Base-by-base conservation (phyloP, 352 stramenopile species). In the Sclerospora graminicola region DNA sequence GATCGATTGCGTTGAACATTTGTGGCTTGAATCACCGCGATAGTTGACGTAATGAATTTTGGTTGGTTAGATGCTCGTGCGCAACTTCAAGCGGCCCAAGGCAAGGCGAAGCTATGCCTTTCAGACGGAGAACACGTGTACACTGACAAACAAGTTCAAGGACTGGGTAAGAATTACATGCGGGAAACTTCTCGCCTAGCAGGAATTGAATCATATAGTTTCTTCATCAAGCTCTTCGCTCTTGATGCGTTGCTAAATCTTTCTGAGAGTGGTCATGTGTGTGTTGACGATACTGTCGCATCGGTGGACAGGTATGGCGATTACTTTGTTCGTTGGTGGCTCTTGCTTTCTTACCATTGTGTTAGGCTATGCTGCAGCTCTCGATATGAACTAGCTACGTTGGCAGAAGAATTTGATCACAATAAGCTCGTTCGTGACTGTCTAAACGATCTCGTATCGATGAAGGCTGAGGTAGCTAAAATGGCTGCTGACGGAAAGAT, bases 101-200 rank as follows among this genome's bases (percentile, higher is more conserved):
- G 63, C 4, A 78, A 63, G 41, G 63, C 73, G 0, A 58, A 46
- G 26, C 42, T 79, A 19, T 31, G 16, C 2, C 44, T 89, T 23
- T 4, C 40, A 0, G 70, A 41, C 9, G 66, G 73, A 9, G 74
- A 87, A 51, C 40, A 48, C 13, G 69, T 91, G 36, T 91, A 83
- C 48, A 93, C 79, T 9, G 77, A 91, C 48, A 68, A 64, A 29
- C 63, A 90, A 50, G 66, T 82, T 1, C 29, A 51, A 11, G 80
- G 77, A 1, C 47, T 92, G 32, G 83, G 83, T 31, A 91, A 90
- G 38, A 94, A 93, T 36, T 90, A 94, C 55, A 84, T 94, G 69
- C 62, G 67, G 7, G 78, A 90, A 35, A 38, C 54, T 5, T 70
- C 81, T 30, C 69, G 83, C 3, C 36, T 41, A 16, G 61, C 66